A percentile compares a stretch with the other conserved stretches of the same genome.
Conservation (phyloP, 2,329 filamentous ascomycete species). For the Juglanconis oblonga region DNA sequence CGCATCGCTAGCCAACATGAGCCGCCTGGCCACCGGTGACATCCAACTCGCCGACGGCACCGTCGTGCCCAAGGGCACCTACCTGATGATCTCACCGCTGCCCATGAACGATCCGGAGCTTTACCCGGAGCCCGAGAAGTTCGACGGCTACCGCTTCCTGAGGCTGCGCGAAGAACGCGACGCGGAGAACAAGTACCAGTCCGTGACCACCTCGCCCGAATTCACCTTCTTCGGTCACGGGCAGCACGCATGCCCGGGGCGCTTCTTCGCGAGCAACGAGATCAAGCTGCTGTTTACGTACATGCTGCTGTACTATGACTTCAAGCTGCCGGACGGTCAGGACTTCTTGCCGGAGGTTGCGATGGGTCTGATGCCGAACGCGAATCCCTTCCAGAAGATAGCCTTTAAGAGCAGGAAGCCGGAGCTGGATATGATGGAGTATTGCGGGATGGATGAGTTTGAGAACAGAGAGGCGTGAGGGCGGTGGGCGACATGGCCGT, state of each 20-base stretch:
- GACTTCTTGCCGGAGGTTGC: constrained; percentile 10
- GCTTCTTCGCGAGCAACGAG: constrained; percentile 37
- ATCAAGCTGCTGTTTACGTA: constrained; percentile 33
- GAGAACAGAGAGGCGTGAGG: background rate
- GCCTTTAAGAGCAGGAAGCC: background rate
- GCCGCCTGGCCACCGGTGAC: background rate
- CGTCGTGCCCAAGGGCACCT: background rate
- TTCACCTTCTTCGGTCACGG: constrained; percentile 36
- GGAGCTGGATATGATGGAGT: background rate
- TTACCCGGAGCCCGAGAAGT: constrained; percentile 34
- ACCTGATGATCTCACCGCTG: background rate
- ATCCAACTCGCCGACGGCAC: constrained; percentile 4
- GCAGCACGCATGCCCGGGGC: constrained; percentile 37
- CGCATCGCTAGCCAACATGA: constrained; percentile 1
- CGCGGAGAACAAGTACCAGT: constrained; percentile 20
- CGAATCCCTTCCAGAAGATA: background rate
- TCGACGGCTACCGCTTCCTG: constrained; percentile 41
- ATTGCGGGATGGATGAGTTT: background rate
- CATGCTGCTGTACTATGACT: constrained; percentile 26
- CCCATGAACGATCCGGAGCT: constrained; percentile 24
- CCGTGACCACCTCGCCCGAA: constrained; percentile 19
- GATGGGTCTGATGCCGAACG: background rate
- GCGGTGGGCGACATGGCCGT: background rate
- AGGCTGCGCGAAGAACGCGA: constrained; percentile 29
- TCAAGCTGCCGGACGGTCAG: constrained; percentile 24